Percentiles rank a stretch among this genome's conserved stretches.
phyloP scores from a whole-genome alignment of 495 filamentous ascomycete genomes.

The Penicillium macrosclerotiorum region DNA sequence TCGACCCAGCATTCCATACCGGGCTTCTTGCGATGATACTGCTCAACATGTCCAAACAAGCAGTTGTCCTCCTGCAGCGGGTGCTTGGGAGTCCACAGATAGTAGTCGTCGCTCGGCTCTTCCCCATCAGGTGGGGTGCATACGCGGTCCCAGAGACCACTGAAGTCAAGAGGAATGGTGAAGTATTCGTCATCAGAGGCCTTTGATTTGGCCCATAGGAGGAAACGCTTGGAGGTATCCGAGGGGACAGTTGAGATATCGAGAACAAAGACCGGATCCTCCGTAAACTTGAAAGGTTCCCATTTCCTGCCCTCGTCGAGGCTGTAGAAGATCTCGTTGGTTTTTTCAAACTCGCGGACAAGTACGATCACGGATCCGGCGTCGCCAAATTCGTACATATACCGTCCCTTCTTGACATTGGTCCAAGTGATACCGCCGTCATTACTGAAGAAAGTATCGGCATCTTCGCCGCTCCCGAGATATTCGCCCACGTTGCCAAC shows the following conservation, averaged over 20 bases:
- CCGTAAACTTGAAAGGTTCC: constrained; percentile 69
- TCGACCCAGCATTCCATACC: constrained; percentile 77
- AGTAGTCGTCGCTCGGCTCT: constrained; percentile 68
- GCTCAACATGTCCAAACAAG: constrained; percentile 85
- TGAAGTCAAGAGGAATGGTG: constrained; percentile 86
- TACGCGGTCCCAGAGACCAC: constrained; percentile 62
- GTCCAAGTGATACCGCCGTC: constrained; percentile 91
- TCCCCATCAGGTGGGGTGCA: constrained; percentile 69
- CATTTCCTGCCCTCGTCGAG: constrained; percentile 77
- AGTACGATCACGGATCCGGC: constrained; percentile 90
- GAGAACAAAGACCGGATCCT: constrained; percentile 62
- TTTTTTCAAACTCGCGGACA: constrained; percentile 60
- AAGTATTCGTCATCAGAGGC: no score
- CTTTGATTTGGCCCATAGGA: constrained; percentile 93
- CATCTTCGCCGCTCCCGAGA: constrained; percentile 52
- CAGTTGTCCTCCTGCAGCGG: constrained; percentile 73
- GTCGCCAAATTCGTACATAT: constrained; percentile 92
- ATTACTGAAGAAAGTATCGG: constrained; percentile 80
- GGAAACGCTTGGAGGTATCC: constrained; percentile 83
- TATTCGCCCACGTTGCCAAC: constrained; percentile 84
- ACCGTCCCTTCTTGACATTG: constrained; percentile 75
- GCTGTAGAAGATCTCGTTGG: constrained; percentile 71
- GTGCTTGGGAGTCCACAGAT: constrained; percentile 80
- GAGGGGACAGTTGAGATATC: constrained; percentile 87
- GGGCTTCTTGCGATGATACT: constrained; percentile 86